Percentiles rank a stretch among this genome's conserved stretches.
Conservation (phyloP, 139 green algal species). For the Chlorella sp. region DNA sequence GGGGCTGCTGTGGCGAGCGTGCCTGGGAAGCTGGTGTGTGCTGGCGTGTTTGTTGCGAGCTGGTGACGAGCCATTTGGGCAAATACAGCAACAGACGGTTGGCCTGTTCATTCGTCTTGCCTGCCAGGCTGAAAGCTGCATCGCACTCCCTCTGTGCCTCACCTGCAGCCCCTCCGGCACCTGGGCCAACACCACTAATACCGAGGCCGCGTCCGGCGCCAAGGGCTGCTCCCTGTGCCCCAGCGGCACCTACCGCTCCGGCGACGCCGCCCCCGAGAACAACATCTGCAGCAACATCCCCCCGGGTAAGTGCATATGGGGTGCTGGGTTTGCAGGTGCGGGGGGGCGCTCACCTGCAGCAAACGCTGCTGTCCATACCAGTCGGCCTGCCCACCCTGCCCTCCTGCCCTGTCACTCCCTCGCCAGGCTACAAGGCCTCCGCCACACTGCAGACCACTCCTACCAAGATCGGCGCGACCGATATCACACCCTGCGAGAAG, state of each 20-base stretch:
- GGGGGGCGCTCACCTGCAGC: no score
- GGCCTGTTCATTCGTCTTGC: no score
- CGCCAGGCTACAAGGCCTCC: neutral
- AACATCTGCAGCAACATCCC: slow-evolving; percentile 25
- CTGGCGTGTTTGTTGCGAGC: no score
- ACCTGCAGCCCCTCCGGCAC: slow-evolving; percentile 2
- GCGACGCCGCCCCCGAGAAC: slow-evolving; percentile 25
- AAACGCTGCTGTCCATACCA: neutral
- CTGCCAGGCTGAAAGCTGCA: no score
- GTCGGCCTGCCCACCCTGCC: neutral
- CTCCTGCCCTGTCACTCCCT: neutral
- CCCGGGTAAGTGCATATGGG: no score
- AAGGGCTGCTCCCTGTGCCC: neutral
- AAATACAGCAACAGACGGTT: no score
- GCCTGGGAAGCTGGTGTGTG: no score
- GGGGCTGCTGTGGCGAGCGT: no score
- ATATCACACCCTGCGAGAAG: neutral
- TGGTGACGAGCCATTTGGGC: no score
- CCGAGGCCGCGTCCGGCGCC: no score
- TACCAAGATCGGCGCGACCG: neutral
- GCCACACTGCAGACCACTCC: no score
- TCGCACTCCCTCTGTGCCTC: neutral
- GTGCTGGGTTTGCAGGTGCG: neutral
- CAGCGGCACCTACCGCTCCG: slow-evolving; percentile 4
- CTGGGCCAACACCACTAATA: neutral